Conservation (phyloP, 202 grass and related monocot genomes). For the Panicum virgatum region DNA sequence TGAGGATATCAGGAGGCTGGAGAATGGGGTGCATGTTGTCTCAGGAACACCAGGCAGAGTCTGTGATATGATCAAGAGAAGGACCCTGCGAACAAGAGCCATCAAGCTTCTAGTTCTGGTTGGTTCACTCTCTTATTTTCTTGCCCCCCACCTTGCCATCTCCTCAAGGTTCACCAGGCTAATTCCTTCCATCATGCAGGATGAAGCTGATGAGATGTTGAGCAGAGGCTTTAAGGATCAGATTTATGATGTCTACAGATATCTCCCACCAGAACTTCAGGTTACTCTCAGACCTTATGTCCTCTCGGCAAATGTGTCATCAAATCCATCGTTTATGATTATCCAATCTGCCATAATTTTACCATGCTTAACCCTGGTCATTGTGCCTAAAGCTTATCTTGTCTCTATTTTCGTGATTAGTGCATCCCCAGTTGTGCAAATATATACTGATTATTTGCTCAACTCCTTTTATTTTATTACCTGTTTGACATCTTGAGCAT, state of each 20-base stretch:
- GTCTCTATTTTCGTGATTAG: background rate
- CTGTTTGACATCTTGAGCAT: background rate
- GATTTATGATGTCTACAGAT: slow-evolving; percentile 97
- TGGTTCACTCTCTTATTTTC: slow-evolving; percentile 9
- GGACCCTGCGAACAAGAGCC: slow-evolving; percentile 83
- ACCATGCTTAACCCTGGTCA: no score
- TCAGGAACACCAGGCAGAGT: slow-evolving; percentile 88
- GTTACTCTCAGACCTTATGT: slow-evolving; percentile 12
- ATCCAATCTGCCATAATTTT: no score
- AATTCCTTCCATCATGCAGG: slow-evolving; percentile 47
- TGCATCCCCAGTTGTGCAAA: background rate
- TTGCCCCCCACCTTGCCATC: no score
- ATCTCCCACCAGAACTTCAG: slow-evolving; percentile 92
- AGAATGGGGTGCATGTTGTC: slow-evolving; percentile 77
- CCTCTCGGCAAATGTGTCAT: no score
- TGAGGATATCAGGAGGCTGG: slow-evolving; percentile 84
- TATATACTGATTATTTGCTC: background rate
- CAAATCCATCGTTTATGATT: no score
- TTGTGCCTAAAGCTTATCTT: background rate
- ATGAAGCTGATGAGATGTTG: slow-evolving; percentile 98
- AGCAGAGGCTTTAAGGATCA: slow-evolving; percentile 98
- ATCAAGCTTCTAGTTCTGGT: slow-evolving; percentile 88
- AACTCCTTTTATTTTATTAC: background rate
- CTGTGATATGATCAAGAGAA: slow-evolving; percentile 92
- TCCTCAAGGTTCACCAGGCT: background rate